Evolutionary conservation across 306 rosid genomes (phyloP).

Genomic region (Prunus kanzakura): DNA sequence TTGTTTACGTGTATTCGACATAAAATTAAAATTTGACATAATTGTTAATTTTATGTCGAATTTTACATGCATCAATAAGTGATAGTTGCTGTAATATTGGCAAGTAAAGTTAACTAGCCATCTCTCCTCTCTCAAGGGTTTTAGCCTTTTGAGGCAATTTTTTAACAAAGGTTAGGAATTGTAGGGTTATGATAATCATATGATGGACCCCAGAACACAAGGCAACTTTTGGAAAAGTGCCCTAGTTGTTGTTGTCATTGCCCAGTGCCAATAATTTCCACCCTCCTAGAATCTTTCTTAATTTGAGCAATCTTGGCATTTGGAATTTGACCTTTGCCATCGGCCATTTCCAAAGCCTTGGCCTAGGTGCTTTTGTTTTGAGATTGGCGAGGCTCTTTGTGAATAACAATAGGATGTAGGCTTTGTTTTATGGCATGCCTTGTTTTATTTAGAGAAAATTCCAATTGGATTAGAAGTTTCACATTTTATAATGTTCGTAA

Average conservation of each 20-base stretch:
- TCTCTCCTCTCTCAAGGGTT: not conserved
- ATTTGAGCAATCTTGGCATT: not conserved
- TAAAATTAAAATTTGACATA: too few species aligned
- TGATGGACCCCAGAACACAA: constrained; percentile 9
- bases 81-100: not conserved
- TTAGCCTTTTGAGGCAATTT: not conserved
- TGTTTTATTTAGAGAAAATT: constrained; percentile 12
- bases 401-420: not conserved
- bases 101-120: too few species aligned
- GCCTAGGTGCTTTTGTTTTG: constrained; percentile 17
- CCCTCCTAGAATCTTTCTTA: constrained; percentile 7
- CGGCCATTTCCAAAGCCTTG: not conserved
- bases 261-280: not conserved
- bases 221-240: not conserved
- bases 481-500: constrained; percentile 11
- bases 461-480: not conserved
- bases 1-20: not conserved
- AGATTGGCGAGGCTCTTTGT: not conserved
- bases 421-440: not conserved
- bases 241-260: not conserved
- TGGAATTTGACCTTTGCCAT: not conserved
- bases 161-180: not conserved
- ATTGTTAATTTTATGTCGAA: too few species aligned
- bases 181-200: constrained; percentile 12
- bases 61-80: not conserved